phyloP scores from a whole-genome alignment of 1,284 basidiomycete species.

The Trichosporon coremiiforme region DNA sequence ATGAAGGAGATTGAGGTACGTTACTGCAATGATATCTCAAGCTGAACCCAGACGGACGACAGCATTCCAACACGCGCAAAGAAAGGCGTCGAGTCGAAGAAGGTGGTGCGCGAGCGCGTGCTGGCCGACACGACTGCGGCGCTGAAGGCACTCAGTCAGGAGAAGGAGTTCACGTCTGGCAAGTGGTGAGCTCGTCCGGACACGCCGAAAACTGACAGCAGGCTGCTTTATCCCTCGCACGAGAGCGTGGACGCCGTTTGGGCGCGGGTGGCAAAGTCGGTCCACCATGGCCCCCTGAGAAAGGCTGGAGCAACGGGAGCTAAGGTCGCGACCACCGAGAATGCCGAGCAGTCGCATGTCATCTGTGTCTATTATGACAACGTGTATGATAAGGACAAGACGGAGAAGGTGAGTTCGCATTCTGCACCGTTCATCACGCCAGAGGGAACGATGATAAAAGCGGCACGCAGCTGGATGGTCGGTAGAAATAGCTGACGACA shows the following conservation, averaged over 20 bases:
- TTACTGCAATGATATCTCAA: no score
- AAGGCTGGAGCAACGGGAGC: constrained; percentile 34
- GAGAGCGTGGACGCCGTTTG: constrained; percentile 39
- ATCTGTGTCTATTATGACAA: constrained; percentile 44
- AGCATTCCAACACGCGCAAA: constrained; percentile 39
- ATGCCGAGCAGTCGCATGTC: constrained; percentile 31
- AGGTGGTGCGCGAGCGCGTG: constrained; percentile 38
- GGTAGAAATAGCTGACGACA: constrained; percentile 10
- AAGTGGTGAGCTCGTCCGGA: constrained; percentile 44
- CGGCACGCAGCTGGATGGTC: not conserved
- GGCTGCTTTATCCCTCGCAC: constrained; percentile 38
- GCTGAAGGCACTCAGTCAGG: constrained; percentile 36
- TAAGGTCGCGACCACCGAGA: constrained; percentile 37
- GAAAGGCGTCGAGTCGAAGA: constrained; percentile 43
- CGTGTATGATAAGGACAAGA: constrained; percentile 36
- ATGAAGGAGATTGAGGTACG: constrained; percentile 36
- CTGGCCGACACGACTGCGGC: constrained; percentile 27
- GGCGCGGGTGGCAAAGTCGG: constrained; percentile 37
- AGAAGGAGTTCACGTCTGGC: constrained; percentile 34
- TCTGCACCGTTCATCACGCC: not conserved
- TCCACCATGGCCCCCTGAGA: constrained; percentile 42
- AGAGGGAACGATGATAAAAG: no score
- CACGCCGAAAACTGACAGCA: not conserved
- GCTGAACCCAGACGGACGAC: constrained; percentile 31
- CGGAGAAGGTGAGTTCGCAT: constrained; percentile 32